Conservation (phyloP, 768 basidiomycete genomes). For the Phanerodontia chrysosporium region DNA sequence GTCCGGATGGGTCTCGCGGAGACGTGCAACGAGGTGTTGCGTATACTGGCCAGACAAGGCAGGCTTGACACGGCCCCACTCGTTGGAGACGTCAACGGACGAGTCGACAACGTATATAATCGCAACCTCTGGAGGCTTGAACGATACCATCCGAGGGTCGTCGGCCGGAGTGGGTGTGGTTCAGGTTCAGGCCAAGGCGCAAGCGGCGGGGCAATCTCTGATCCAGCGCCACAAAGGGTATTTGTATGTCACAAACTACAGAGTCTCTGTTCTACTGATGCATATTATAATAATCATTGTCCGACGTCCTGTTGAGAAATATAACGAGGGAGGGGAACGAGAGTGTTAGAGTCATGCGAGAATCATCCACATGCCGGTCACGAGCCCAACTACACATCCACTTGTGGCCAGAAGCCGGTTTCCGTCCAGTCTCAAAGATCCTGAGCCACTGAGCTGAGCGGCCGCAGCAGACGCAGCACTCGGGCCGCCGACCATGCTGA, state of each 20-base stretch:
- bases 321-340: not conserved
- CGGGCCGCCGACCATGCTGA: constrained; percentile 20
- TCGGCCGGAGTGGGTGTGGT: not conserved
- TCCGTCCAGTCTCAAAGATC: not conserved
- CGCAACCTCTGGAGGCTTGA: constrained; percentile 26
- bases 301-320: not conserved
- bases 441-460: not conserved
- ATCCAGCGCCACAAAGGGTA: not conserved
- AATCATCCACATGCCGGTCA: constrained; percentile 8
- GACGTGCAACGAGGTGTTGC: constrained; percentile 35
- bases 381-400: not conserved
- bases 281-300: too few species aligned
- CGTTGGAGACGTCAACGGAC: constrained; percentile 46
- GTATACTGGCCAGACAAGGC: constrained; percentile 49
- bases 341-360: constrained; percentile 9
- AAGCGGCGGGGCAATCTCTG: not conserved
- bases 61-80: constrained; percentile 46
- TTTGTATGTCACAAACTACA: not conserved
- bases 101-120: constrained; percentile 60
- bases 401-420: not conserved
- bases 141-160: not conserved
- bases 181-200: too few species aligned
- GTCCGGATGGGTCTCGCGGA: constrained; percentile 28
- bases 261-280: not conserved
- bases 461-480: constrained; percentile 18